These are phyloP conservation scores for Albifimbria verrucaria DNA, from an alignment of 2,329 filamentous ascomycete species.

Conservation along the genomic window DNA sequence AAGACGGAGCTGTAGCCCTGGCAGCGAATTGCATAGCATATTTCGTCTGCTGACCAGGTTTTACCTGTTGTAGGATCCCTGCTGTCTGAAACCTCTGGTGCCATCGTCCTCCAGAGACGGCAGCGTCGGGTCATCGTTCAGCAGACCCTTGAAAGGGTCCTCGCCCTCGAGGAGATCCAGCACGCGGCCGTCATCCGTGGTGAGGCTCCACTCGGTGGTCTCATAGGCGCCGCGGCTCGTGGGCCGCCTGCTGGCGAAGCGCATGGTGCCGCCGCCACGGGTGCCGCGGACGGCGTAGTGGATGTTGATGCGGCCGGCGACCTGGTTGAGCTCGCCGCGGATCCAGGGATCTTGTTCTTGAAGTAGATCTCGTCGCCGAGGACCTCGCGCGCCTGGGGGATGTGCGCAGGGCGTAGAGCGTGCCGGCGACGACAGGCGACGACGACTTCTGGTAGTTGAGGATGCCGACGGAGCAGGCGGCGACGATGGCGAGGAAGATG, in stretches of 20 bases:
- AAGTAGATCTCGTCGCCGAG: constrained; percentile 89
- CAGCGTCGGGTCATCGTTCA: constrained; percentile 27
- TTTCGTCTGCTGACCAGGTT: too few species aligned
- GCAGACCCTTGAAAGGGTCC: constrained; percentile 63
- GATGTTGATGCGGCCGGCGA: constrained; percentile 88
- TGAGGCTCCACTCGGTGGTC: constrained; percentile 87
- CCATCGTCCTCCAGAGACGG: constrained; percentile 27
- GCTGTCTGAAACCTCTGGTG: constrained; percentile 52
- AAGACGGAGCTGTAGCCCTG: too few species aligned
- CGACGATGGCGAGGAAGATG: constrained; percentile 72
- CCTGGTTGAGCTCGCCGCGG: constrained; percentile 83
- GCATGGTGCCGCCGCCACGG: constrained; percentile 67
- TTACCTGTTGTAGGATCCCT: constrained; percentile 32
- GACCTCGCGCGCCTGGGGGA: constrained; percentile 68
- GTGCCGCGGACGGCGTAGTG: constrained; percentile 82
- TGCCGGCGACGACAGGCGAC: constrained; percentile 81
- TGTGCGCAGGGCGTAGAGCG: constrained; percentile 87
- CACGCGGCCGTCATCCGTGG: constrained; percentile 55
- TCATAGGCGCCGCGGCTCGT: constrained; percentile 64
- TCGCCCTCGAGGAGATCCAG: constrained; percentile 72
- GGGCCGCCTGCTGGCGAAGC: constrained; percentile 73
- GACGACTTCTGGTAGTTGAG: constrained; percentile 99
- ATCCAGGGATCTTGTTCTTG: constrained; percentile 79
- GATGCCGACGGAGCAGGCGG: constrained; percentile 73
- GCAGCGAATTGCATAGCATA: constrained; percentile 5